Conservation (phyloP, 106 monocot species). For the Platanthera guangdongensis region DNA sequence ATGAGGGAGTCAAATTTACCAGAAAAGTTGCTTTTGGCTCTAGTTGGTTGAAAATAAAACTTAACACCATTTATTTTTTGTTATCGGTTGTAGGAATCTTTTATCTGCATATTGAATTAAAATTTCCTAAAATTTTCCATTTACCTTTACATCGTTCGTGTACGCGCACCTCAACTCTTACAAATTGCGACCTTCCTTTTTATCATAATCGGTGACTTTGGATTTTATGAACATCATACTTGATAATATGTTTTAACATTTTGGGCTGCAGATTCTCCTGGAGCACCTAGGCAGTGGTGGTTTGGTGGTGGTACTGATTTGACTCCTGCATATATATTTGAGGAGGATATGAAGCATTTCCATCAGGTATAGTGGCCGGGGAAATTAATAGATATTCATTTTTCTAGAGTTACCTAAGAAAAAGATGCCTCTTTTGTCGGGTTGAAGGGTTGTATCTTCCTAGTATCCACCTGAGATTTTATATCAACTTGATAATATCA, state of each 20-base stretch:
- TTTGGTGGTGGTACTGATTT: constrained; percentile 99
- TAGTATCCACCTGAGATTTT: not conserved
- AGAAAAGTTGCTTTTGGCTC: too few relatives aligned
- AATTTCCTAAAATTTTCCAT: too few relatives aligned
- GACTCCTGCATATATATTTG: constrained; percentile 95
- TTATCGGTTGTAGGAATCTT: too few relatives aligned
- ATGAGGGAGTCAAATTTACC: too few relatives aligned
- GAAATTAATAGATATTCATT: not conserved
- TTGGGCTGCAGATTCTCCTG: constrained; percentile 70
- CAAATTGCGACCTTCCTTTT: too few relatives aligned
- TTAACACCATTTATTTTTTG: too few relatives aligned
- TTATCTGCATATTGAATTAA: too few relatives aligned
- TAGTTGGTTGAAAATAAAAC: too few relatives aligned
- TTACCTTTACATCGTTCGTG: too few relatives aligned
- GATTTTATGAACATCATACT: not conserved
- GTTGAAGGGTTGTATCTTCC: not conserved
- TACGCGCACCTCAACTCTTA: too few relatives aligned
- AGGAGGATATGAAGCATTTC: constrained; percentile 98
- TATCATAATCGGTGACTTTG: not conserved
- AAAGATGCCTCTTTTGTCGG: not conserved
- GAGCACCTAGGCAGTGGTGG: constrained; percentile 99
- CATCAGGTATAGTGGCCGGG: constrained; percentile 44
- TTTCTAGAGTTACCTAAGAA: not conserved
- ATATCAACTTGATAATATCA: not conserved
- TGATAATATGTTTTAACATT: not conserved